Percentiles rank a stretch among this genome's conserved stretches.
Evolutionary conservation across 2,329 filamentous ascomycete genomes (phyloP).

Genomic region (Bimuria novae-zelandiae): DNA sequence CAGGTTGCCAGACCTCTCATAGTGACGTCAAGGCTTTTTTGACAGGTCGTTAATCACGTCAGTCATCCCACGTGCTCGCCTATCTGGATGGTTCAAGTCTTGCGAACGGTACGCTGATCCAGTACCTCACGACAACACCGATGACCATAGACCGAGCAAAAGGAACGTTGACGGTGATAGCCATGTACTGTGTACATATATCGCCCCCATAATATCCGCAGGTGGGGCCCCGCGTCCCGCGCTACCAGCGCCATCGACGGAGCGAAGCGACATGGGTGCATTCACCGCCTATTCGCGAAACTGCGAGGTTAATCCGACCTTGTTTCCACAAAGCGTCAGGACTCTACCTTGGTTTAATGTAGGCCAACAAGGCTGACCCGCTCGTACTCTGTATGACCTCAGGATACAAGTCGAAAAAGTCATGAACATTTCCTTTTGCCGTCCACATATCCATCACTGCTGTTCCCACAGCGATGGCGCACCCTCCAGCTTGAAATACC

Average conservation of each 20-base stretch:
- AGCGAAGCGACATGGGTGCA: neutral
- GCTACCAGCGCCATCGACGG: neutral
- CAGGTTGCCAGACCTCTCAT: neutral
- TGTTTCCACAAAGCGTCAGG: no score
- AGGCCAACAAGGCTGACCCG: no score
- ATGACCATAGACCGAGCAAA: no score
- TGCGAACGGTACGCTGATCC: no score
- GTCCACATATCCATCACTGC: no score
- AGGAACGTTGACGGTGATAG: neutral
- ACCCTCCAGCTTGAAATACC: conserved; percentile 50
- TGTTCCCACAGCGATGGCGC: neutral
- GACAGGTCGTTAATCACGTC: neutral
- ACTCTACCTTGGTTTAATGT: no score
- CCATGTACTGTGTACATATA: neutral
- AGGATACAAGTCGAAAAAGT: no score
- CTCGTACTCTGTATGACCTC: no score
- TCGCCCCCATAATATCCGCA: neutral
- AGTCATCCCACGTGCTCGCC: neutral
- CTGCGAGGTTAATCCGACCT: no score
- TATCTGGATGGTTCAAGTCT: no score
- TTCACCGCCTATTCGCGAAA: conserved; percentile 6
- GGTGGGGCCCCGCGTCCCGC: neutral
- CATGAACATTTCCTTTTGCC: no score
- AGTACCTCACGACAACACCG: no score
- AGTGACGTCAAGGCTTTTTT: neutral